Evolutionary conservation across 1,284 basidiomycete genomes (phyloP), one percentile per base, ranked within the genome.

Genomic region (Cryptococcus sp.): DNA sequence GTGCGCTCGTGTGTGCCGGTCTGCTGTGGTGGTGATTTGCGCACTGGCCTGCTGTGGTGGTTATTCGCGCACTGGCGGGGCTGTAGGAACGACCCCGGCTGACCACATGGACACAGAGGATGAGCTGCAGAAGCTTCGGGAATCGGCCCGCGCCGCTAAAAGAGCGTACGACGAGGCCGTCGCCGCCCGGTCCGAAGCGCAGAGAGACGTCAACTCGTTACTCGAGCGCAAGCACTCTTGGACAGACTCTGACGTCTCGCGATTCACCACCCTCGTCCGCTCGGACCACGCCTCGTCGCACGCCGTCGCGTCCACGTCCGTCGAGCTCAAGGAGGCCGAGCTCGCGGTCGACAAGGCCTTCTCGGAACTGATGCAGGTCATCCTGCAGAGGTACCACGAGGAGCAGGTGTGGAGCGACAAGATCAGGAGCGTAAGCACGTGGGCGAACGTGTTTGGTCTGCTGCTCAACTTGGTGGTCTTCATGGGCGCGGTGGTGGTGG

Each of bases 361-460:
- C 73, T 87, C 82, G 65, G 85, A 85, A 67, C 81, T 96, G 58
- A 89, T 93, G 86, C 85, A 86, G 57, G 80, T 84, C 3, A 96
- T 96, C 66, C 82, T 97, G n/a, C 67, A 73, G 56, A 69, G 92
- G 33, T 97, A 97, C 73, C 93, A 97, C 78, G 93, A 96, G 76
- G 93, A 62, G 72, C 93, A 97, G 75, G 85, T 95, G 5, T 97
- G 93, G 93, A 91, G 89, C 58, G 93, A 97, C 80, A 97, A 97
- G 79, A 95, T 97, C 62, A 84, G 93, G 42, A 90, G 88, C 64
- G 87, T 89, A 43, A 89, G 88, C 54, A 95, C 92, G 6, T 95
- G 94, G 73, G 91, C 90, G 1, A 87, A 86, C 46, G 80, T 96
- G 57, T 86, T 85, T 2, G 91, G 85, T 47, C 82, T 96, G 20